These are phyloP conservation scores for Mycena kentingensis DNA, from an alignment of 768 basidiomycete genomes.

Conservation along the genomic window DNA sequence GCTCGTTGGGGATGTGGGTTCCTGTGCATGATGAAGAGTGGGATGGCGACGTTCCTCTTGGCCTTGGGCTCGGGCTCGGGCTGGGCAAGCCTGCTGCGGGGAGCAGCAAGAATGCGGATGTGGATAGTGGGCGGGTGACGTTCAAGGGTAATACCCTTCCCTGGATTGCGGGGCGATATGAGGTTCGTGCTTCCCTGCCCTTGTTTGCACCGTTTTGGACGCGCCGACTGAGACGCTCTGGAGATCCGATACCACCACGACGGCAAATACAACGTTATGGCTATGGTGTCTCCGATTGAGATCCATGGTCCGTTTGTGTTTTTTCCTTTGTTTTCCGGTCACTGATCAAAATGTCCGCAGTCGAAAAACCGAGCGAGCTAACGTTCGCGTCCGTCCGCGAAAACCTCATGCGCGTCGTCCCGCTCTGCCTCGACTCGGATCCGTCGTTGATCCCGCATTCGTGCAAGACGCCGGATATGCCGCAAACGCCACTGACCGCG, in stretches of 20 bases:
- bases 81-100: slow-evolving; percentile 36
- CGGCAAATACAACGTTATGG: slow-evolving; percentile 96
- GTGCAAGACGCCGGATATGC: slow-evolving; percentile 45
- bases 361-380: slow-evolving; percentile 64
- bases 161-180: slow-evolving; percentile 85
- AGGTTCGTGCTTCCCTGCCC: slow-evolving; percentile 47
- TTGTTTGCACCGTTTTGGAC: background rate
- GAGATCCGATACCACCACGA: slow-evolving; percentile 93
- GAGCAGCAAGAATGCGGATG: slow-evolving; percentile 38
- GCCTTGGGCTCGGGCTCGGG: slow-evolving; percentile 25
- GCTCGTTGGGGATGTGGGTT: slow-evolving; percentile 89
- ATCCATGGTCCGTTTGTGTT: slow-evolving; percentile 68
- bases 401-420: slow-evolving; percentile 74
- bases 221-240: background rate
- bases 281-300: slow-evolving; percentile 80
- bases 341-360: slow-evolving; percentile 39
- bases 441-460: slow-evolving; percentile 76
- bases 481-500: slow-evolving; percentile 4
- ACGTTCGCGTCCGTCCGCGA: slow-evolving; percentile 67
- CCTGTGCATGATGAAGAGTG: slow-evolving; percentile 91
- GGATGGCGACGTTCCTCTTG: slow-evolving; percentile 81
- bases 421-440: slow-evolving; percentile 85
- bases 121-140: slow-evolving; percentile 62
- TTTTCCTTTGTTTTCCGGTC: background rate
- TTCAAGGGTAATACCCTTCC: slow-evolving; percentile 83